A percentile compares a stretch with the other conserved stretches of the same genome.
These are phyloP conservation scores for Alternaria alternata DNA, from an alignment of 2,329 filamentous ascomycete genomes.

Conservation along the genomic window DNA sequence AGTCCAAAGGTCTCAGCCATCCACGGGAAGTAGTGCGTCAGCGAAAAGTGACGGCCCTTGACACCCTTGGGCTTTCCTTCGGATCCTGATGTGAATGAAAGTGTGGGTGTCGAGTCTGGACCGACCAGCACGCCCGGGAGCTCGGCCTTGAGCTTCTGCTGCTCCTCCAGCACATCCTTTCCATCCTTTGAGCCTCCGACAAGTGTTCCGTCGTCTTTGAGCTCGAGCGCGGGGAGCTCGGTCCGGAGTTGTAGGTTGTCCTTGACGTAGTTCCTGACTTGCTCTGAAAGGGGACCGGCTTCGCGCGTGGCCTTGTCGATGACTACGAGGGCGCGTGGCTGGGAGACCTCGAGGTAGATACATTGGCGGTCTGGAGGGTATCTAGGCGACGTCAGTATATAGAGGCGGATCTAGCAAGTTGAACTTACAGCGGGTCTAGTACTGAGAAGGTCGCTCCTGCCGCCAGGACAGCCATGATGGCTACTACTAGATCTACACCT, in stretches of 20 bases:
- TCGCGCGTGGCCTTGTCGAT: conserved; percentile 77
- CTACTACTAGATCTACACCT: conserved; percentile 77
- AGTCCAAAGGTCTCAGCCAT: conserved; percentile 86
- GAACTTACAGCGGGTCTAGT: conserved; percentile 76
- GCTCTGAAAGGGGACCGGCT: conserved; percentile 67
- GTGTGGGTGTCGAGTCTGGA: conserved; percentile 81
- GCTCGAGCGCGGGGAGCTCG: conserved; percentile 74
- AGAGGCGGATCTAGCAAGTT: background rate
- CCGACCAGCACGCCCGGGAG: conserved; percentile 80
- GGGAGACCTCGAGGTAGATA: conserved; percentile 82
- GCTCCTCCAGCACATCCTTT: conserved; percentile 70
- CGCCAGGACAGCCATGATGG: conserved; percentile 77
- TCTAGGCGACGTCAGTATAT: conserved; percentile 49
- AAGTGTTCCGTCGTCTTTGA: conserved; percentile 75
- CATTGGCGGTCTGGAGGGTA: conserved; percentile 84
- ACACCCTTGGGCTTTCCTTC: conserved; percentile 89
- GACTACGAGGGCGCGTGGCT: conserved; percentile 74
- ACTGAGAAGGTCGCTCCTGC: conserved; percentile 68
- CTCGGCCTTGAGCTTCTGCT: conserved; percentile 61
- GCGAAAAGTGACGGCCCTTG: conserved; percentile 81
- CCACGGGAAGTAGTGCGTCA: conserved; percentile 90
- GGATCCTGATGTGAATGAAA: conserved; percentile 69
- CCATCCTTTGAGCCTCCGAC: conserved; percentile 72
- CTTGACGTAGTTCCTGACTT: conserved; percentile 73
- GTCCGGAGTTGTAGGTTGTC: conserved; percentile 76